Evolutionary conservation across 495 filamentous ascomycete species (phyloP), one percentile per base, ranked within the genome.

Genomic region (Pyrenula massariospora): DNA sequence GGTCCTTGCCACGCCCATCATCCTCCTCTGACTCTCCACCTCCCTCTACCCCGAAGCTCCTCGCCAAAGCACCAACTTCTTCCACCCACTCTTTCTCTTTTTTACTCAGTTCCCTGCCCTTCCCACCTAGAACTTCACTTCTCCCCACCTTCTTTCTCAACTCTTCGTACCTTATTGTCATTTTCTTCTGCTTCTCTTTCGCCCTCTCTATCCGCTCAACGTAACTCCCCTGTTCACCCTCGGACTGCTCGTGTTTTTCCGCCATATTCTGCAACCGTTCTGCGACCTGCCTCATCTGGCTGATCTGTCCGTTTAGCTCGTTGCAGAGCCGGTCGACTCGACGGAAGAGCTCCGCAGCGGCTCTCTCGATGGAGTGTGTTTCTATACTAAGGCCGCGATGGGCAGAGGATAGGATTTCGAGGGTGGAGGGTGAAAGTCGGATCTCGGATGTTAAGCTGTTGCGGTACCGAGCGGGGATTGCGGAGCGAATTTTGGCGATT

Each of bases 341-440:
- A 15, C 84, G 77, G 73, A 95, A 95, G 10, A 96, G 73, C 62
- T 94, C 88, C 0, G 90, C 81, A 1, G 88, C 90, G 11, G 87
- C 89, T 53, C 77, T 65, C 42, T 86, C 84, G 23, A 95, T 75
- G 3, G 73, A 71, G 59, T 85, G 75, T 0, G 89, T 93, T 68
- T 95, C 87, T 20, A 76, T 70, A 54, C 83, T 84, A 21, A 95
- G 70, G 2, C 88, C 74, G 50, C 85, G 79, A 66, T 96, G 91
- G 0, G 85, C 86, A 24, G 87, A 80, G 0, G 84, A 84, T 60
- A 96, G 80, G 12, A 92, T 68, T 48, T 86, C 81, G 20, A 95
- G 74, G 0, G 86, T 92, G 10, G 84, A 80, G 8, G 86, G 80
- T 12, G 85, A 89, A 21, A 95, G 74, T 50, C 85, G 78, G 22